These are phyloP conservation scores for Dichotomopilus funicola DNA, from an alignment of 2,329 filamentous ascomycete genomes.

Conservation along the genomic window DNA sequence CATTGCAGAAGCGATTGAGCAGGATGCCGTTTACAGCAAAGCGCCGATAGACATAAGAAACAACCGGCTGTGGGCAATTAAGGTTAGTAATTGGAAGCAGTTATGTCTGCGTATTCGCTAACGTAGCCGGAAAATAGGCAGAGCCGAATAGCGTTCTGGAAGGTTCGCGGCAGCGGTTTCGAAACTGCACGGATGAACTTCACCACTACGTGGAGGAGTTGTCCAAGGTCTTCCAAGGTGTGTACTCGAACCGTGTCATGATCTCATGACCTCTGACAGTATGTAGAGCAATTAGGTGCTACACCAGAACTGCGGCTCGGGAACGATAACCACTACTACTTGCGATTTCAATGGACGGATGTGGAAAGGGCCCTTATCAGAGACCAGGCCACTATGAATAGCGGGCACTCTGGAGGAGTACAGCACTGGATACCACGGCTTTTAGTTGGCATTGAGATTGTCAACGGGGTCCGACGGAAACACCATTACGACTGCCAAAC, in stretches of 20 bases:
- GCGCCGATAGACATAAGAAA: constrained; percentile 81
- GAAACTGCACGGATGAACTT: constrained; percentile 6
- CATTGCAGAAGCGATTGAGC: constrained; percentile 68
- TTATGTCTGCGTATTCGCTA: constrained; percentile 6
- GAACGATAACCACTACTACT: constrained; percentile 28
- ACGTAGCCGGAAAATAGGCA: constrained; percentile 41
- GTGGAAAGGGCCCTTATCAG: constrained; percentile 14
- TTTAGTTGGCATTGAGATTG: constrained; percentile 45
- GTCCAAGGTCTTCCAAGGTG: constrained; percentile 11
- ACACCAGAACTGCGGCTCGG: constrained; percentile 14
- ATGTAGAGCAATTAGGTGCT: constrained; percentile 8
- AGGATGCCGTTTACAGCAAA: constrained; percentile 71
- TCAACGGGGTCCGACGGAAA: constrained; percentile 69
- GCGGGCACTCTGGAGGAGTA: not conserved
- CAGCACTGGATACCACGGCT: not conserved
- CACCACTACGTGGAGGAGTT: constrained; percentile 16
- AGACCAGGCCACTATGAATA: constrained; percentile 45
- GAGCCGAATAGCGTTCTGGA: constrained; percentile 72
- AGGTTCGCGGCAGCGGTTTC: constrained; percentile 10
- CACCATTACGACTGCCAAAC: constrained; percentile 84
- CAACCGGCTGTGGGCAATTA: constrained; percentile 85
- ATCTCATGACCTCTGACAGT: not conserved
- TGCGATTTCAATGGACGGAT: constrained; percentile 51
- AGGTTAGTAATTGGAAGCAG: constrained; percentile 37
- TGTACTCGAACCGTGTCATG: not conserved